phyloP scores from a whole-genome alignment of 352 stramenopile species.

The Pythium graminicola region DNA sequence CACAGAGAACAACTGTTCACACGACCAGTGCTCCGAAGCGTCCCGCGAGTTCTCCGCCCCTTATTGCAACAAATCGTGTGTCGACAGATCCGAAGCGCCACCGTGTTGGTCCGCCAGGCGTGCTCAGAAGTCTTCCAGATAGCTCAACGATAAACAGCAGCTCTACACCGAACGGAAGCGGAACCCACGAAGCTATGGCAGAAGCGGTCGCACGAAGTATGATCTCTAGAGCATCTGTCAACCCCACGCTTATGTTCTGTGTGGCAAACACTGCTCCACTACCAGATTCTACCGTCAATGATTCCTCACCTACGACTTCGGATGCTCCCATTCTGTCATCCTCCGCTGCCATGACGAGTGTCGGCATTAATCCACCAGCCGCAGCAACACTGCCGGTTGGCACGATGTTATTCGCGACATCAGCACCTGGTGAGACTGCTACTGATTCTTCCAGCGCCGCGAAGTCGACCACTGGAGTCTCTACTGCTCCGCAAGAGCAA shows the following conservation, averaged over 20 bases:
- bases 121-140: no score
- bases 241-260: not conserved
- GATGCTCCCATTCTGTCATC: not conserved
- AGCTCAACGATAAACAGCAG: not conserved
- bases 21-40: not conserved
- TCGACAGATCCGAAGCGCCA: not conserved
- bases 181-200: conserved; percentile 5
- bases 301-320: no score
- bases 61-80: not conserved
- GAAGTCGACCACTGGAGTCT: not conserved
- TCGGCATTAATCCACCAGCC: not conserved
- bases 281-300: not conserved
- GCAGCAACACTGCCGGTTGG: not conserved
- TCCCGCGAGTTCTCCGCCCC: not conserved
- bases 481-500: not conserved
- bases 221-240: not conserved
- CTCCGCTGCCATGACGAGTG: not conserved
- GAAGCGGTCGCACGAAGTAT: conserved; percentile 10
- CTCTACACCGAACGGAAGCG: not conserved
- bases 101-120: no score
- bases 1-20: not conserved
- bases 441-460: no score
- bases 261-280: not conserved
- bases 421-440: no score
- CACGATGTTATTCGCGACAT: not conserved